phyloP scores from a whole-genome alignment of 768 basidiomycete species.

The Tricholoma terreum region DNA sequence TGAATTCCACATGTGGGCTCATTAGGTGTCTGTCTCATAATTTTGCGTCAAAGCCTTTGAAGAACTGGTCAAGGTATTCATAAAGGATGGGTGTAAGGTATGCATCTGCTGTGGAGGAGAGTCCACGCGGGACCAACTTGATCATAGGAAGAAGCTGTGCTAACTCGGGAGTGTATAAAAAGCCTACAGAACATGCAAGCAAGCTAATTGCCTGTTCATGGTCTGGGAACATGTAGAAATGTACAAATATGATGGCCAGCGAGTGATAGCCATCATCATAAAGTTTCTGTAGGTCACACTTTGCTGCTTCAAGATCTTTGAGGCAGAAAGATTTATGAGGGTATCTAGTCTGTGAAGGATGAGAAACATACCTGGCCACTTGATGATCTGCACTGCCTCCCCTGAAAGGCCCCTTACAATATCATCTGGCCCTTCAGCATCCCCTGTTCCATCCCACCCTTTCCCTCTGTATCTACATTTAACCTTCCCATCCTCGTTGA shows the following conservation, averaged over 20 bases:
- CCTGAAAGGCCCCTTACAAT: conserved; percentile 82
- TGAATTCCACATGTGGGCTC: conserved; percentile 85
- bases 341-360: background rate
- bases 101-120: conserved; percentile 91
- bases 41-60: conserved; percentile 78
- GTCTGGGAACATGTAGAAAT: conserved; percentile 88
- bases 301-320: conserved; percentile 52
- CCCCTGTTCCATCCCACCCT: conserved; percentile 68
- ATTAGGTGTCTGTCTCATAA: conserved; percentile 55
- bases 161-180: conserved; percentile 85
- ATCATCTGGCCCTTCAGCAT: conserved; percentile 77
- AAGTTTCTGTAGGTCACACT: conserved; percentile 61
- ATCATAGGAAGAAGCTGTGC: conserved; percentile 90
- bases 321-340: conserved; percentile 2
- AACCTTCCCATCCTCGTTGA: conserved; percentile 69
- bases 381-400: conserved; percentile 83
- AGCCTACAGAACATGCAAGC: conserved; percentile 79
- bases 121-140: conserved; percentile 91
- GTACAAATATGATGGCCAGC: conserved; percentile 84
- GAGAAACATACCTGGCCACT: conserved; percentile 54
- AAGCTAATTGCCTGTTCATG: conserved; percentile 76
- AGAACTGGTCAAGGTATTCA: conserved; percentile 89
- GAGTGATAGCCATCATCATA: conserved; percentile 82
- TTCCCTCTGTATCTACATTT: conserved; percentile 67
- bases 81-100: conserved; percentile 89